Conservation (phyloP, 2,329 filamentous ascomycete genomes). For the Camillea tinctor region DNA sequence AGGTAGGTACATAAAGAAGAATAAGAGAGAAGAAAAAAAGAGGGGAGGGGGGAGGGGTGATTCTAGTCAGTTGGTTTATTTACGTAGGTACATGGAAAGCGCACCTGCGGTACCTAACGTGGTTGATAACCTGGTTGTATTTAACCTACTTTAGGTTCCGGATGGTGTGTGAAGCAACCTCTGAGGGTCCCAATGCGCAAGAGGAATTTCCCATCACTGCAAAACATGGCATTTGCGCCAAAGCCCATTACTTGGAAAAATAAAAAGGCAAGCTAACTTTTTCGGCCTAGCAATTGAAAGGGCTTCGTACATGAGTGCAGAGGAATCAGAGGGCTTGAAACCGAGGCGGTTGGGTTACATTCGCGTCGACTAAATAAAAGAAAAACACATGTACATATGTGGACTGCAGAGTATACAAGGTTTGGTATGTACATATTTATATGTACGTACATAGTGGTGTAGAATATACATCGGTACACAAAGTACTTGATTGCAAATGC, state of each 20-base stretch:
- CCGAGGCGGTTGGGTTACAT: not conserved
- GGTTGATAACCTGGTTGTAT: not conserved
- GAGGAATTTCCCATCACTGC: slow-evolving; percentile 24
- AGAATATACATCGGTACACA: not conserved
- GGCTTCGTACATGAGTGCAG: not conserved
- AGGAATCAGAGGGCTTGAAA: slow-evolving; percentile 3
- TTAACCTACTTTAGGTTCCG: not conserved
- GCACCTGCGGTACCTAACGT: not conserved
- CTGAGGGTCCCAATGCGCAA: slow-evolving; percentile 17
- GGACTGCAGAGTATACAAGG: not conserved
- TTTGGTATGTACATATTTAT: not conserved
- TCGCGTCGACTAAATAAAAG: not conserved
- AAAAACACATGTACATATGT: not conserved
- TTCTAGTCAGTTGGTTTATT: not conserved
- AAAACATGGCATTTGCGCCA: slow-evolving; percentile 26
- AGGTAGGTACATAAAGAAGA: not conserved
- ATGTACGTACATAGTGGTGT: too few species aligned
- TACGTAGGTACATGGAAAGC: not conserved
- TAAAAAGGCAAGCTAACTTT: slow-evolving; percentile 1
- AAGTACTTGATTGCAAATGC: not conserved
- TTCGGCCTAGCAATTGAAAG: slow-evolving; percentile 6
- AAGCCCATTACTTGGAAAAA: slow-evolving; percentile 19
- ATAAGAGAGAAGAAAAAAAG: not conserved
- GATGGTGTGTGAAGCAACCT: slow-evolving; percentile 4
- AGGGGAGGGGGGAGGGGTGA: not conserved